phyloP scores from a whole-genome alignment of 202 grass and related monocot genomes.

The Alloteropsis angusta region DNA sequence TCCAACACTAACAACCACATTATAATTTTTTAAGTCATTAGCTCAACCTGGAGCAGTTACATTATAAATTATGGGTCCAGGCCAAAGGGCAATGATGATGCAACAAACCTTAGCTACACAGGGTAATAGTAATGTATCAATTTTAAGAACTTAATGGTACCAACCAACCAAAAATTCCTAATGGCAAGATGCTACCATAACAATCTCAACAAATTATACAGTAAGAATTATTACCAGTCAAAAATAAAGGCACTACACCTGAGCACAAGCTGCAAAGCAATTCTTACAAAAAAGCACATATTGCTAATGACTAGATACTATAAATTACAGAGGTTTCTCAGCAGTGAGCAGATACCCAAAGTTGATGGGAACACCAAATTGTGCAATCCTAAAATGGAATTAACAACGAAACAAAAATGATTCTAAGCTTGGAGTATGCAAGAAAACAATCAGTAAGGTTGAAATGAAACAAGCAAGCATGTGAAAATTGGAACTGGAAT shows the following conservation, averaged over 20 bases:
- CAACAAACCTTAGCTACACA: neutral
- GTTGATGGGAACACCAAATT: neutral
- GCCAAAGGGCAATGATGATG: neutral
- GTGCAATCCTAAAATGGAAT: neutral
- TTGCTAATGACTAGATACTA: neutral
- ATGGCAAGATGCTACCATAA: neutral
- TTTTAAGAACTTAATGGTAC: constrained; percentile 12
- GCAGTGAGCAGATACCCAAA: neutral
- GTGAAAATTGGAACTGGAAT: neutral
- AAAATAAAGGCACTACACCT: neutral
- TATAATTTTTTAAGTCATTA: neutral
- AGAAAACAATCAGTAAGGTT: neutral
- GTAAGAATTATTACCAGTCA: neutral
- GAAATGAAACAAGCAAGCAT: neutral
- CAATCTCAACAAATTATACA: neutral
- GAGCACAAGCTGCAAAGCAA: neutral
- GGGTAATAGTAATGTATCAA: neutral
- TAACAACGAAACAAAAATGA: neutral
- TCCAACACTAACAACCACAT: constrained; percentile 18
- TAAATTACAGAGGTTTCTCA: neutral
- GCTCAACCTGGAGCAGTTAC: constrained; percentile 1
- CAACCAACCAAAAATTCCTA: neutral
- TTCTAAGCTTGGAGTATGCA: neutral
- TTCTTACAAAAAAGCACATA: too few relatives aligned
- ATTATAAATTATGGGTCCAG: neutral